These are phyloP conservation scores for Alternaria brassicae DNA, from an alignment of 2,329 filamentous ascomycete species.

Conservation along the genomic window DNA sequence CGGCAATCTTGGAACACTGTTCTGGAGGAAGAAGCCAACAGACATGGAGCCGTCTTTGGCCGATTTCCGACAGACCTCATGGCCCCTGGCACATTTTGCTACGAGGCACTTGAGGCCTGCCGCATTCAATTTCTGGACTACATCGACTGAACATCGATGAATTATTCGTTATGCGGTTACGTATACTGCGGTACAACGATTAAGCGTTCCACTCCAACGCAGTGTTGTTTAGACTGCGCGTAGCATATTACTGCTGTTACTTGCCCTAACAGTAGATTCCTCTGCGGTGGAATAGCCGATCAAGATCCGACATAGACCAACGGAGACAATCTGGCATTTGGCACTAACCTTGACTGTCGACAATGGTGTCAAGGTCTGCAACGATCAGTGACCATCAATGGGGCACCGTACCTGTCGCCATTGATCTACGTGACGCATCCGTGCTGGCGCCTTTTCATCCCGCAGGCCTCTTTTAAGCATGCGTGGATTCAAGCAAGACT, in stretches of 20 bases:
- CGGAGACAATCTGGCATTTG: not conserved
- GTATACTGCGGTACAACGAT: not conserved
- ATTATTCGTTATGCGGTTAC: not conserved
- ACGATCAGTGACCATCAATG: not conserved
- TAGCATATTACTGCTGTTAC: not conserved
- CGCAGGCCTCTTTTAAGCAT: not conserved
- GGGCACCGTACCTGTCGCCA: not conserved
- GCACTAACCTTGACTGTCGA: not conserved
- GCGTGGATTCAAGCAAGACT: not conserved
- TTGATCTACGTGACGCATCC: too few species aligned
- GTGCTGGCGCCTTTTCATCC: too few species aligned
- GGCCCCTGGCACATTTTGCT: slow-evolving; percentile 45
- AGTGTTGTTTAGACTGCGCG: not conserved
- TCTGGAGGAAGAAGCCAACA: slow-evolving; percentile 45
- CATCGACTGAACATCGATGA: not conserved
- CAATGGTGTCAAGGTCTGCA: not conserved
- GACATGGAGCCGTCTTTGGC: slow-evolving; percentile 34
- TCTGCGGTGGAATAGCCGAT: not conserved
- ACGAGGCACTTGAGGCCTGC: slow-evolving; percentile 29
- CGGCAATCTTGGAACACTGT: slow-evolving; percentile 30
- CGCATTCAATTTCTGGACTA: not conserved
- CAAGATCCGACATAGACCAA: not conserved
- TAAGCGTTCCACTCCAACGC: not conserved
- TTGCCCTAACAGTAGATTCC: not conserved
- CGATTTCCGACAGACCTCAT: slow-evolving; percentile 37